phyloP scores from a whole-genome alignment of 805 yeast species.

The Millerozyma miso region DNA sequence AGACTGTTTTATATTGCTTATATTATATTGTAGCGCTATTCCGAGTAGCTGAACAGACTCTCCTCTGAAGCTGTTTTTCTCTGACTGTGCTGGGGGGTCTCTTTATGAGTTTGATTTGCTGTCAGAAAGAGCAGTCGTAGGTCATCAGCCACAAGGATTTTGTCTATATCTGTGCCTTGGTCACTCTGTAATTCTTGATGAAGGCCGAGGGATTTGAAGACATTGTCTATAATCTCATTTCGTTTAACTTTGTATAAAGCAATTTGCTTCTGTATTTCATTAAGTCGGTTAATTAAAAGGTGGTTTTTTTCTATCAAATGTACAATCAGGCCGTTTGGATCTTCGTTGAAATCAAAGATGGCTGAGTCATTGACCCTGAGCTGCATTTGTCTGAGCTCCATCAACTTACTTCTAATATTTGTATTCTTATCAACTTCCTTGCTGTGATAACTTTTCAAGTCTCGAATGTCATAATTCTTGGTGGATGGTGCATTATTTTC shows the following conservation, averaged over 20 bases:
- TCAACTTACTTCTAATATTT: background rate
- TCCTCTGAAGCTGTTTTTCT: background rate
- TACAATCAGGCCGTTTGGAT: background rate
- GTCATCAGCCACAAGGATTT: background rate
- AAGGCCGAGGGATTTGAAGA: background rate
- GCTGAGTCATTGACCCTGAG: background rate
- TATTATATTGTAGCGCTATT: too few species aligned
- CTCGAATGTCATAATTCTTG: conserved; percentile 1
- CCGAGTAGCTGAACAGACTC: background rate
- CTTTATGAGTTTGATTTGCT: conserved; percentile 1
- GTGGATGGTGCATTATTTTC: background rate
- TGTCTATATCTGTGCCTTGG: background rate
- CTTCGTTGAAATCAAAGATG: background rate
- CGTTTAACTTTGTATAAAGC: conserved; percentile 14
- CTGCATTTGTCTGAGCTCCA: background rate
- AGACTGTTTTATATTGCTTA: too few species aligned
- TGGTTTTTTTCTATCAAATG: conserved; percentile 1
- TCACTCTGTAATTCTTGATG: conserved; percentile 1
- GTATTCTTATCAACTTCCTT: background rate
- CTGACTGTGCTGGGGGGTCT: conserved; percentile 2
- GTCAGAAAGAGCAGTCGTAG: conserved; percentile 4
- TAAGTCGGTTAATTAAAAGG: background rate
- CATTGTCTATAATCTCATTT: conserved; percentile 7
- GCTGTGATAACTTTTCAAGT: background rate
- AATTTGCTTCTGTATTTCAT: conserved; percentile 1